phyloP scores from a whole-genome alignment of 495 filamentous ascomycete genomes.

The Neurospora sp. region DNA sequence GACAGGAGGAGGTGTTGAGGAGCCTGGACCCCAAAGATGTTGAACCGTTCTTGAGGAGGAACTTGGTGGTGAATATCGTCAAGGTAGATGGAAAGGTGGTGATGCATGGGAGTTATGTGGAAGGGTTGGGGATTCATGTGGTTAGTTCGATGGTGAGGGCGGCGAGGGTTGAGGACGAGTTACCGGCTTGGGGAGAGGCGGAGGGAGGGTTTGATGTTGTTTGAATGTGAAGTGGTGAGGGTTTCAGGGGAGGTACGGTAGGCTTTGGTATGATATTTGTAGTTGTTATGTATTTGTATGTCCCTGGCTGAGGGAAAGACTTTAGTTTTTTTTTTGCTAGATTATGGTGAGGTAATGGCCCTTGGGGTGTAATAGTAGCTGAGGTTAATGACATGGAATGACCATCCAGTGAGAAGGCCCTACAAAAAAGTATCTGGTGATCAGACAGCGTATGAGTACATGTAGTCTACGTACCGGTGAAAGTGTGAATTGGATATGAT shows the following conservation, averaged over 20 bases:
- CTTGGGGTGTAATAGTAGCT: neutral
- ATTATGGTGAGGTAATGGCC: neutral
- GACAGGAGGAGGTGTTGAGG: constrained; percentile 20
- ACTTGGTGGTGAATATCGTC: constrained; percentile 32
- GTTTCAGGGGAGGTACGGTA: no score
- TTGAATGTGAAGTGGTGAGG: neutral
- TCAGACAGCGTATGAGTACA: neutral
- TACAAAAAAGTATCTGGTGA: neutral
- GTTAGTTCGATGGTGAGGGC: constrained; percentile 31
- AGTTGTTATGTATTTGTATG: neutral
- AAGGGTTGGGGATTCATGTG: constrained; percentile 27
- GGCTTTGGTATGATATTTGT: neutral
- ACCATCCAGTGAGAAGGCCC: neutral
- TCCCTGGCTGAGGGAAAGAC: neutral
- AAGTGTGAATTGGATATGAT: neutral
- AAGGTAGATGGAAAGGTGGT: constrained; percentile 16
- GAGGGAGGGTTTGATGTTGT: constrained; percentile 16
- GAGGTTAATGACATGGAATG: neutral
- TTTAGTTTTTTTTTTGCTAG: neutral
- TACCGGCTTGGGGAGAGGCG: constrained; percentile 34
- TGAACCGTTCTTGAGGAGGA: constrained; percentile 32
- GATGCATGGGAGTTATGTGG: constrained; percentile 14
- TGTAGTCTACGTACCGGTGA: neutral
- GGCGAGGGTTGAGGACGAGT: constrained; percentile 25
- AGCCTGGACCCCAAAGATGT: constrained; percentile 34